Base-by-base conservation (phyloP, 176 grass and related monocot genomes). In the Areca catechu region DNA sequence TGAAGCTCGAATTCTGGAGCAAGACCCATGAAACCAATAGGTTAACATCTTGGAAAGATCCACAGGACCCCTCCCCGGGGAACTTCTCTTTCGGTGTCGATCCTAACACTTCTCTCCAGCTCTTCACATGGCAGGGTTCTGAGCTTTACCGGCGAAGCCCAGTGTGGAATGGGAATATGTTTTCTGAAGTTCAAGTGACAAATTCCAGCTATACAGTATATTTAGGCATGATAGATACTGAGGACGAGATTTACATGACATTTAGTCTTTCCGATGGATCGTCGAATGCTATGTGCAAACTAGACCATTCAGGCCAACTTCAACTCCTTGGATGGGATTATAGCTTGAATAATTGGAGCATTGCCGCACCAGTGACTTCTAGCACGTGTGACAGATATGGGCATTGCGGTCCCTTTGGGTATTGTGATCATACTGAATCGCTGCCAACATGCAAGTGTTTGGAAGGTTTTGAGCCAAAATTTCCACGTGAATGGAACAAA, bases 371-470 rank as follows among this genome's bases (percentile, higher is more conserved):
- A 12, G 1, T 2, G 34, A 7, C 34, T 12, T 5, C 2, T 37
- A 12, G 7, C 2, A 12, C 2, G 34, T 37, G 34, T 2, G 34
- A 37, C 34, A 12, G 34, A 16, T 83, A 83, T 51, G 60, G 20
- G 14, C 62, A 50, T 4, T 83, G 79, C 7, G 79, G 79, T 57
- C 67, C 72, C 17, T 79, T 57, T 2, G 63, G 71, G 48, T 88
- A 69, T 56, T 83, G 84, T 0, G 72, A 83, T 30, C 56, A 18
- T 56, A 79, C 15, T 21, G 30, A 29, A 30, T 52, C 22, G 7
- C 17, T 55, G 15, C 50, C 76, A 12, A 20, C 50, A 49, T 88
- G 85, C 50, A 88, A 73, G 43, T 88, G 85, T 49, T 56, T 83
- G 14, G 71, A 88, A 24, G 79, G 85, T 19, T 88, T 88, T 48